Percentiles rank a stretch among this genome's conserved stretches.
These are phyloP conservation scores for Aureobasidium sp. DNA, from an alignment of 2,329 filamentous ascomycete species.

Conservation along the genomic window DNA sequence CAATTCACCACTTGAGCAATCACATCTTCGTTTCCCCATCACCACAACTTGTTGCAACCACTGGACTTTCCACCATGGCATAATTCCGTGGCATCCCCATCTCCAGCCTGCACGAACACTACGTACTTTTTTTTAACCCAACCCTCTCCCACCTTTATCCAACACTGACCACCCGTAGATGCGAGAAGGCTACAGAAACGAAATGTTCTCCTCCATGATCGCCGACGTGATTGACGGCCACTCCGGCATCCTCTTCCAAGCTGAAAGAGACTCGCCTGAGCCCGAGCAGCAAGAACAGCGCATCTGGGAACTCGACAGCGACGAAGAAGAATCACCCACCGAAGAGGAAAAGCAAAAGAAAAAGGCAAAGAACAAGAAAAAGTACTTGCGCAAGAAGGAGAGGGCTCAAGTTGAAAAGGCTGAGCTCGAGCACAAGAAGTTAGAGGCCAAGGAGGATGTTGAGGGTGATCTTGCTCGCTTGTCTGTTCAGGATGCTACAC, in stretches of 20 bases:
- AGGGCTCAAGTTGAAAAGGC: not conserved
- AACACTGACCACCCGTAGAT: not conserved
- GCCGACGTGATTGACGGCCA: not conserved
- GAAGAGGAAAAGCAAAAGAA: not conserved
- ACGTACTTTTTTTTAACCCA: not conserved
- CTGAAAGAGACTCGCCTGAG: not conserved
- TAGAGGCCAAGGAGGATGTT: not conserved
- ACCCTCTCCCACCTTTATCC: rapidly evolving
- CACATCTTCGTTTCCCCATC: not conserved
- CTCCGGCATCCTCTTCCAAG: not conserved
- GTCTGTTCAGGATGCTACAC: not conserved
- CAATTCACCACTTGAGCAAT: not conserved
- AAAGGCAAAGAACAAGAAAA: not conserved
- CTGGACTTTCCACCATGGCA: not conserved
- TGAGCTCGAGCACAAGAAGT: not conserved
- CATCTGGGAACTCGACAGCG: slow-evolving; percentile 2
- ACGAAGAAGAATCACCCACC: not conserved
- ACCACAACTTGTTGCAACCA: no score
- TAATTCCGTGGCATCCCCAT: not conserved
- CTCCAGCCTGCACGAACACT: not conserved
- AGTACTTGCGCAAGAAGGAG: slow-evolving; percentile 1
- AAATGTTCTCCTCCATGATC: not conserved
- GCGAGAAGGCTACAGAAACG: not conserved
- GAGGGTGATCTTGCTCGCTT: not conserved
- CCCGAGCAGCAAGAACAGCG: not conserved